Evolutionary conservation across 768 basidiomycete genomes (phyloP), one percentile per base, ranked within the genome.

Genomic region (Podaxis sp.): DNA sequence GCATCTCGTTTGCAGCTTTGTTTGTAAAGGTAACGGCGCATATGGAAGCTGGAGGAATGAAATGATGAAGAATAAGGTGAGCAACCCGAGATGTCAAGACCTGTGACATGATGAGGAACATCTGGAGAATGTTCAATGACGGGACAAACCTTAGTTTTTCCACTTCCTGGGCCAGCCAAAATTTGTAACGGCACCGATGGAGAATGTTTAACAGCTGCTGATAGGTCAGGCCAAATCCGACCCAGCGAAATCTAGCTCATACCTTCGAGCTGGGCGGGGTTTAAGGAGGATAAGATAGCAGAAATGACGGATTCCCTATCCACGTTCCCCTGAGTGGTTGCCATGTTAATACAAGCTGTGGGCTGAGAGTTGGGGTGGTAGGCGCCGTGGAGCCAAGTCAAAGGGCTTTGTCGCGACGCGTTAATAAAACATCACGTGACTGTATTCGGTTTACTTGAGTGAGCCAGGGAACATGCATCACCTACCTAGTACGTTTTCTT

Each of bases 1-100:
- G 81, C 92, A 95, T 94, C 76, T 95, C 94, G 64, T 85, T 88
- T 1, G 93, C 92, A 15, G 93, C 93, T 73, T 93, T 93, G 76
- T 94, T 94, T 10, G 93, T 95, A 72, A 95, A 96, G 5, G 83
- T 96, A 11, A 95, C 90, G 2, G 89, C 88, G 68, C 88, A 89
- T 73, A 92, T 88, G 17, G 84, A 78, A 3, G 79, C 77, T 1
- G 90, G 83, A 11, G 78, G 70, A 10, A 89, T 69, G 26, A 67
- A 67, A 67, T 87, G 82, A 30, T 80, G 71, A 5, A 83, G 70
- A 55, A 91, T 85, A 22, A 92, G 76, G 70, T 89, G 78, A 3
- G 85, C 88, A 51, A 91, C 87, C 15, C 90, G 81, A 53, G 86
- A 83, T 4, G 87, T 90, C 26, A 91, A 71, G 26, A 90, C 87